Percentiles rank a stretch among this genome's conserved stretches.
Evolutionary conservation across 768 basidiomycete genomes (phyloP).

Genomic region (Pulveroboletus sp.): DNA sequence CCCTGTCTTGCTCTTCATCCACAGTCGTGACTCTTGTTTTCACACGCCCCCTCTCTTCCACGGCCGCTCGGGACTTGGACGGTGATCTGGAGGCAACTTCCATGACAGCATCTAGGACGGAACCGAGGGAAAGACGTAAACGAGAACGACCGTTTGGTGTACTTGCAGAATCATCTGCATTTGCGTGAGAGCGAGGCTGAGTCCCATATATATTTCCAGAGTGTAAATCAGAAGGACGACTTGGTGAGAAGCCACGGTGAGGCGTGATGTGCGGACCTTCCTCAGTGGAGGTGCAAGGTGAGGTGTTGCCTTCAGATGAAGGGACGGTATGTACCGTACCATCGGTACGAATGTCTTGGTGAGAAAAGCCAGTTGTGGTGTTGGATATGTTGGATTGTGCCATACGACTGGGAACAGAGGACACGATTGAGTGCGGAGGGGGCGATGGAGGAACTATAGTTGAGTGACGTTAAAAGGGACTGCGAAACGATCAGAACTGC

Average conservation of each 20-base stretch:
- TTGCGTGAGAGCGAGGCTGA: not conserved
- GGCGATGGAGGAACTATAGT: not conserved
- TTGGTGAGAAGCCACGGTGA: not conserved
- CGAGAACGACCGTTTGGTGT: conserved; percentile 8
- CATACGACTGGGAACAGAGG: not conserved
- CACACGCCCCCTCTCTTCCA: conserved; percentile 30
- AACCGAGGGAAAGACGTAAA: conserved; percentile 15
- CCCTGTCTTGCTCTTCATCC: not conserved
- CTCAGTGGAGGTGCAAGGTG: conserved; percentile 35
- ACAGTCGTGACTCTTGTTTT: conserved; percentile 15
- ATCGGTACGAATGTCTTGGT: not conserved
- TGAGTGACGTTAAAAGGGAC: not conserved
- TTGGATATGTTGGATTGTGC: conserved; percentile 6
- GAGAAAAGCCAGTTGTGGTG: conserved; percentile 2
- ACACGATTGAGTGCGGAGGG: not conserved
- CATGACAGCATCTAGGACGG: conserved; percentile 17
- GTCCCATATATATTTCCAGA: conserved; percentile 1
- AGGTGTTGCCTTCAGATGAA: not conserved
- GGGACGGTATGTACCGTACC: not conserved
- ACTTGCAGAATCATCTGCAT: not conserved
- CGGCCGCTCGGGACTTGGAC: conserved; percentile 24
- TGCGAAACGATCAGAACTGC: not conserved
- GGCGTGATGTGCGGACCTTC: not conserved
- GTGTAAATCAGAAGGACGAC: not conserved
- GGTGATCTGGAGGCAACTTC: conserved; percentile 15